Evolutionary conservation across 2,329 filamentous ascomycete species (phyloP).

Genomic region (Colletotrichum tanaceti): DNA sequence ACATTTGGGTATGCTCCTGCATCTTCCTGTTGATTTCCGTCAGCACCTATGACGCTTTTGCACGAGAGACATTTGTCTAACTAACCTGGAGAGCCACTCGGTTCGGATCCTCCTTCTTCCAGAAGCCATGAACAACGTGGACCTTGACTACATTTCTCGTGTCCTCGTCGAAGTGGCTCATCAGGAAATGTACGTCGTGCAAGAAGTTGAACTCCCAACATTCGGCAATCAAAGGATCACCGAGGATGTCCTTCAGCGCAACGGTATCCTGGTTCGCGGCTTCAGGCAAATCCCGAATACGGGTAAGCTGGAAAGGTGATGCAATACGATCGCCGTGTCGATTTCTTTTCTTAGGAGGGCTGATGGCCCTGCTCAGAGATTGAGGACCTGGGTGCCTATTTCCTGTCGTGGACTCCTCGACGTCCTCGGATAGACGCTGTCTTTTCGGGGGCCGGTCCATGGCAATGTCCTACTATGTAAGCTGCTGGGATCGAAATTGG

Average conservation of each 20-base stretch:
- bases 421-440: conserved; percentile 39
- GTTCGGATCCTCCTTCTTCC: conserved; percentile 74
- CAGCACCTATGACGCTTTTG: conserved; percentile 8
- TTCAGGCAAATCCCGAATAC: conserved; percentile 71
- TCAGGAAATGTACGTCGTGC: conserved; percentile 69
- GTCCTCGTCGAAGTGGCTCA: conserved; percentile 65
- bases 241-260: conserved; percentile 74
- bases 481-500: not conserved
- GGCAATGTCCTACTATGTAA: not conserved
- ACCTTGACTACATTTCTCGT: conserved; percentile 61
- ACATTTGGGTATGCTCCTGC: conserved; percentile 74
- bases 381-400: conserved; percentile 23
- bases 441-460: conserved; percentile 52
- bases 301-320: conserved; percentile 80
- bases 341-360: conserved; percentile 57
- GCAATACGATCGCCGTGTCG: conserved; percentile 48
- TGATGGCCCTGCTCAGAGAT: conserved; percentile 56
- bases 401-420: not conserved
- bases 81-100: conserved; percentile 68
- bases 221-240: conserved; percentile 78
- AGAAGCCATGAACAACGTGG: conserved; percentile 71
- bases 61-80: not conserved
- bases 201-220: conserved; percentile 79
- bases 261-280: conserved; percentile 74
- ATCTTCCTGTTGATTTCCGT: conserved; percentile 61